Evolutionary conservation across 2,329 filamentous ascomycete species (phyloP), one percentile per base, ranked within the genome.

Genomic region (Aspergillus sp.): DNA sequence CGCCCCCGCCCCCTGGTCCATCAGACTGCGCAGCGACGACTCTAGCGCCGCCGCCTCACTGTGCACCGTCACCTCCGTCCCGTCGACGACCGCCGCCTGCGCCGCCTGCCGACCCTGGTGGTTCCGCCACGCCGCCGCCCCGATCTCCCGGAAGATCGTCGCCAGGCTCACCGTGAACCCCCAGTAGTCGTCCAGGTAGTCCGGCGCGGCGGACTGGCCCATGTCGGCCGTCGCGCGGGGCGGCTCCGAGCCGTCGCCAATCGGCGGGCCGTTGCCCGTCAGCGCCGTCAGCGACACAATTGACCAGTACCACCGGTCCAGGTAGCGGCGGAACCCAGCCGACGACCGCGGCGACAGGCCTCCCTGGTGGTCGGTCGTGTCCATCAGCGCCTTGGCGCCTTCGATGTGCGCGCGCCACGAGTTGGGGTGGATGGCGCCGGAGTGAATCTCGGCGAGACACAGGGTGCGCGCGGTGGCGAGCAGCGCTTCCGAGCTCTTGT

Each of bases 341-440:
- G 61, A 61, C 11, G 65, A 65, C 8, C 55, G 56, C 8, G 60
- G 52, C 3, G 69, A 62, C 47, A 58, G 56, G 36, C 56, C 26
- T 54, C 58, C 41, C 57, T 58, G 20, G 51, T 51, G 36, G 20
- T 56, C 55, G 10, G 62, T 61, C 2, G 62, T 57, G 2, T 62
- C 50, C 64, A 75, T 67, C 50, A 76, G 58, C 3, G 70, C 73
- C 54, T 65, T 67, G 26, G 73, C 72, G 24, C 73, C 73, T 44
- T 72, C 71, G 32, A 76, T 65, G 60, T 76, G 73, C 13, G 70
- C 71, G 35, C 73, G 65, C 73, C 73, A 76, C 7, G 73, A 69
- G 51, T 72, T 68, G 0, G 68, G 65, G 33, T 73, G 64, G 38
- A 73, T 67, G 13, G 69, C 69, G 1, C 73, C 71, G 0, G 73